phyloP scores from a whole-genome alignment of 139 green algal species.

The Pleodorina starrii region DNA sequence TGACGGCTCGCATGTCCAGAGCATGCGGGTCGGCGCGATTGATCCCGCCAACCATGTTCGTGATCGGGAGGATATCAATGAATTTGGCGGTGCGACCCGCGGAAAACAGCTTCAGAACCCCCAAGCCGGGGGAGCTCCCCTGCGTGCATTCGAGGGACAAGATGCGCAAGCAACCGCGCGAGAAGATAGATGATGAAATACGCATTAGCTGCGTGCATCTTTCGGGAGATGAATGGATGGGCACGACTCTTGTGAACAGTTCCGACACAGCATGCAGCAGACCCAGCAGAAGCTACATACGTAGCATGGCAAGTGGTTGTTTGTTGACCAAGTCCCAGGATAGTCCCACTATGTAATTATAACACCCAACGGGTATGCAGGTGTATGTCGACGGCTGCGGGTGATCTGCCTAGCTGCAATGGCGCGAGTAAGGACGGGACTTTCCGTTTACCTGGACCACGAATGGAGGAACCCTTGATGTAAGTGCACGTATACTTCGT shows the following conservation, averaged over 20 bases:
- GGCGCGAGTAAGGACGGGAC: neutral
- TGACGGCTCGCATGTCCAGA: constrained; percentile 1
- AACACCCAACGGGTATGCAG: neutral
- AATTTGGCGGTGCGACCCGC: neutral
- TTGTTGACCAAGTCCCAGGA: neutral
- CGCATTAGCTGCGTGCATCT: neutral
- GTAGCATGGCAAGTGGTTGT: neutral
- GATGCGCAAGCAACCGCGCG: neutral
- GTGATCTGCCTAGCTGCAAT: neutral
- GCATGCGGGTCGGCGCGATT: constrained; percentile 24
- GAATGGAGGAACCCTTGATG: too few species aligned
- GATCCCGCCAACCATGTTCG: neutral
- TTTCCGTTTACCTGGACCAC: too few species aligned
- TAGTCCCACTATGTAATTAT: too few species aligned
- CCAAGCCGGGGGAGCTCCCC: neutral
- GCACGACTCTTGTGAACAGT: too few species aligned
- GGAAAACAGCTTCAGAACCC: neutral
- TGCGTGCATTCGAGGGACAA: neutral
- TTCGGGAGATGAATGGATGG: too few species aligned
- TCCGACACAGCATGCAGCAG: too few species aligned
- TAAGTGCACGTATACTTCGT: neutral
- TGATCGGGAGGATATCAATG: neutral
- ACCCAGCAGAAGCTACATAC: too few species aligned
- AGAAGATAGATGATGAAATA: neutral
- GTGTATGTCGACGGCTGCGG: neutral